These are phyloP conservation scores for Aspergillus sp. DNA, from an alignment of 2,329 filamentous ascomycete genomes.

Conservation along the genomic window DNA sequence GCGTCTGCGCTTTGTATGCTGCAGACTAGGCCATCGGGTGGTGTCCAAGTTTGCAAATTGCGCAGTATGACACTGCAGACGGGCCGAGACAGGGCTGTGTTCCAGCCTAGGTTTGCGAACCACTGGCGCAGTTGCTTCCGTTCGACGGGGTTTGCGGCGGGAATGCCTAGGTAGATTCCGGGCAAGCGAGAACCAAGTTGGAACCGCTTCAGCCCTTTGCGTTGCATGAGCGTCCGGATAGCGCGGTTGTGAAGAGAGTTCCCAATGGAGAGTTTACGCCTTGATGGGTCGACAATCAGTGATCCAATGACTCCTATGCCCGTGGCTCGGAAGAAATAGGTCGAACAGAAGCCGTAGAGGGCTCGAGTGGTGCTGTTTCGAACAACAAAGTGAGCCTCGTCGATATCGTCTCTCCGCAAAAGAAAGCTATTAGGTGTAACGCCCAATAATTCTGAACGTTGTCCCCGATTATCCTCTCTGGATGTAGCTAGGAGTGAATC, in stretches of 20 bases:
- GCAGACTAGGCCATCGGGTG: slow-evolving; percentile 73
- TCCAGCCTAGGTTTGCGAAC: slow-evolving; percentile 92
- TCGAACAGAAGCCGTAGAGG: slow-evolving; percentile 88
- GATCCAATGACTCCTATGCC: slow-evolving; percentile 75
- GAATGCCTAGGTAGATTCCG: slow-evolving; percentile 83
- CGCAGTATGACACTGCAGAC: slow-evolving; percentile 72
- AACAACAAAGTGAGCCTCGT: slow-evolving; percentile 87
- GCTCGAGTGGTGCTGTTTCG: slow-evolving; percentile 90
- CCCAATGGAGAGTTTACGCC: slow-evolving; percentile 86
- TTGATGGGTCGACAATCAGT: slow-evolving; percentile 83
- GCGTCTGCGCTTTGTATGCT: slow-evolving; percentile 71
- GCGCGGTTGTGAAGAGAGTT: slow-evolving; percentile 85
- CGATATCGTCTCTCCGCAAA: slow-evolving; percentile 66
- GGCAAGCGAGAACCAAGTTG: slow-evolving; percentile 81
- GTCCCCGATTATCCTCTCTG: slow-evolving; percentile 61
- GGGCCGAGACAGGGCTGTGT: slow-evolving; percentile 62
- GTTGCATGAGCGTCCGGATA: slow-evolving; percentile 70
- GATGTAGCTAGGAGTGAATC: slow-evolving; percentile 72
- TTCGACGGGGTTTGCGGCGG: slow-evolving; percentile 62
- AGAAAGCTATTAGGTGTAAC: slow-evolving; percentile 75
- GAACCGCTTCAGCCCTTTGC: slow-evolving; percentile 71
- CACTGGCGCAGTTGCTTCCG: slow-evolving; percentile 67
- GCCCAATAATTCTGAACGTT: slow-evolving; percentile 67
- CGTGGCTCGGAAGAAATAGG: slow-evolving; percentile 72
- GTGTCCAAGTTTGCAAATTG: slow-evolving; percentile 70